Conservation (phyloP, 1,139 yeast species). For the Blastobotrys illinoisensis region DNA sequence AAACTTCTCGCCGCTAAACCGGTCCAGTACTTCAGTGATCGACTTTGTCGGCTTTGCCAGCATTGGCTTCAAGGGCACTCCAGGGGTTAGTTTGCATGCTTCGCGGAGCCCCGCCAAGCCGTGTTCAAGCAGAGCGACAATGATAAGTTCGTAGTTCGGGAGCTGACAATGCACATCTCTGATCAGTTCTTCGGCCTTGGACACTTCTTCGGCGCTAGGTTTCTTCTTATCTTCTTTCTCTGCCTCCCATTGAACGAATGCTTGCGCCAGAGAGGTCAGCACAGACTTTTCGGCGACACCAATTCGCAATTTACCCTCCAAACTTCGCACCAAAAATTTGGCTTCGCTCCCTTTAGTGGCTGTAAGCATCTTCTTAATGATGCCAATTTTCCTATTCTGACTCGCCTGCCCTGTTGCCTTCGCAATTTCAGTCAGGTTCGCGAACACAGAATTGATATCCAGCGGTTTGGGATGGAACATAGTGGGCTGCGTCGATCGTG, state of each 20-base stretch:
- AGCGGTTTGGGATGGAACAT: conserved; percentile 89
- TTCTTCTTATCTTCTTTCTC: conserved; percentile 22
- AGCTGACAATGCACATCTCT: conserved; percentile 84
- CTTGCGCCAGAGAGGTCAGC: conserved; percentile 75
- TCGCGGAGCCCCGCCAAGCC: conserved; percentile 65
- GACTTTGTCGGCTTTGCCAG: conserved; percentile 96
- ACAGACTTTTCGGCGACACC: conserved; percentile 94
- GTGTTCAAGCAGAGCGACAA: conserved; percentile 55
- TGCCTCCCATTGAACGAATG: conserved; percentile 59
- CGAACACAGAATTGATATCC: conserved; percentile 67
- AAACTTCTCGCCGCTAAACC: conserved; percentile 78
- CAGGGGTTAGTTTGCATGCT: conserved; percentile 75
- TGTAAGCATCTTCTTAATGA: conserved; percentile 77
- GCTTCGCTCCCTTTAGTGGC: conserved; percentile 89
- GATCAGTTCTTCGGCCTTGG: conserved; percentile 65
- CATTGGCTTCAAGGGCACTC: conserved; percentile 96
- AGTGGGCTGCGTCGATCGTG: conserved; percentile 79
- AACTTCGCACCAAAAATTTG: conserved; percentile 77
- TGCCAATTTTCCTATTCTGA: conserved; percentile 66
- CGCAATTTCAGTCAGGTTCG: conserved; percentile 71
- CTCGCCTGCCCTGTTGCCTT: conserved; percentile 76
- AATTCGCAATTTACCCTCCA: conserved; percentile 89
- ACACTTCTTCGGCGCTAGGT: conserved; percentile 20
- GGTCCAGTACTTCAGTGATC: conserved; percentile 79
- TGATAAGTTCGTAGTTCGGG: conserved; percentile 84